A percentile compares a stretch with the other conserved stretches of the same genome.
phyloP scores from a whole-genome alignment of 768 basidiomycete species.

The Rhizopogon sp. region DNA sequence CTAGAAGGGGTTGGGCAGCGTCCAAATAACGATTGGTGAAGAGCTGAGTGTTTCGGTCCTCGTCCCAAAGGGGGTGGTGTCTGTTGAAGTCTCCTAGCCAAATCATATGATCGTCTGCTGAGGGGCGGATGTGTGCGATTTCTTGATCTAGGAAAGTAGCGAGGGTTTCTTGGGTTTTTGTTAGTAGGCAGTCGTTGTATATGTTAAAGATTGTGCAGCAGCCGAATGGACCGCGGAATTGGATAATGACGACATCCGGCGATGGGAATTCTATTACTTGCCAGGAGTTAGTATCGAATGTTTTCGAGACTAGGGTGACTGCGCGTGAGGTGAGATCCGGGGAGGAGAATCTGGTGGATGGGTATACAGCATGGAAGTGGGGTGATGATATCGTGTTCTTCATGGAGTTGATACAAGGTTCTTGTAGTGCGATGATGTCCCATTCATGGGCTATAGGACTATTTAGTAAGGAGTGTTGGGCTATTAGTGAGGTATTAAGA shows the following conservation, averaged over 20 bases:
- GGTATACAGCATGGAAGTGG: slow-evolving; percentile 17
- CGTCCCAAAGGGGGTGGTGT: slow-evolving; percentile 21
- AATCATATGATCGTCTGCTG: slow-evolving; percentile 7
- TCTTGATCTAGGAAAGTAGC: no score
- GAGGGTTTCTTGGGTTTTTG: neutral
- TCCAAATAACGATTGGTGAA: no score
- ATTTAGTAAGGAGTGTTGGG: slow-evolving; percentile 10
- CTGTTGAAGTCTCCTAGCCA: slow-evolving; percentile 23
- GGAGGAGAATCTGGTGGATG: neutral
- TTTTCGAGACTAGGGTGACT: slow-evolving; percentile 8
- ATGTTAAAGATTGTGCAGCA: slow-evolving; percentile 6
- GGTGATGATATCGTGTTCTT: slow-evolving; percentile 8
- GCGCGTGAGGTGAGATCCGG: neutral
- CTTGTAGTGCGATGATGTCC: slow-evolving; percentile 34
- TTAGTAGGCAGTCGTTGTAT: slow-evolving; percentile 4
- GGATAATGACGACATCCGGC: neutral
- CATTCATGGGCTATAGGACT: slow-evolving; percentile 3
- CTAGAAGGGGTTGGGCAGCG: neutral
- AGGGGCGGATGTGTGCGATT: no score
- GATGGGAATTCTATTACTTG: slow-evolving; percentile 1
- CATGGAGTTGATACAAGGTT: slow-evolving; percentile 28
- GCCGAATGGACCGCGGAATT: neutral
- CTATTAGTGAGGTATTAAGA: neutral
- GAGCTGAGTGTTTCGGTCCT: neutral
- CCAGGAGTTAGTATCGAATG: slow-evolving; percentile 5